phyloP scores from a whole-genome alignment of 768 basidiomycete genomes.

The Rhizopogon vinicolor region DNA sequence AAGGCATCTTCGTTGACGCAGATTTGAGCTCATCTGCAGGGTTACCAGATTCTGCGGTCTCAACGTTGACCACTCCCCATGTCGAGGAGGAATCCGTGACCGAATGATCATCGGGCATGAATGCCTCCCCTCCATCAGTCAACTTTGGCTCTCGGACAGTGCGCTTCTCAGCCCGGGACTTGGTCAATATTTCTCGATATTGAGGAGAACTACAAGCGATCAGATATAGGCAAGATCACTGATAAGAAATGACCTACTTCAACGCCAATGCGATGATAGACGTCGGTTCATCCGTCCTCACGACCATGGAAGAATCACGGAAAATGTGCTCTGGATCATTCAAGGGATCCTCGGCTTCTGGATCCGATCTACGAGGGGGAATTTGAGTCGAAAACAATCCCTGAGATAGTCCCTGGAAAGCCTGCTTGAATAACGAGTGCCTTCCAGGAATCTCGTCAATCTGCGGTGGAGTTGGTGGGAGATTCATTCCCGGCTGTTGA shows the following conservation, averaged over 20 bases:
- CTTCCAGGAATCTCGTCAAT: conserved; percentile 48
- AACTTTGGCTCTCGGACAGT: conserved; percentile 50
- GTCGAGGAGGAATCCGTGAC: conserved; percentile 81
- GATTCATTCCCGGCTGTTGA: conserved; percentile 30
- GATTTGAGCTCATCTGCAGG: conserved; percentile 74
- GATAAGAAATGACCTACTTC: conserved; percentile 48
- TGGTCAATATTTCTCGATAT: conserved; percentile 76
- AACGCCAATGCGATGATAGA: conserved; percentile 95
- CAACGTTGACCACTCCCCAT: conserved; percentile 90
- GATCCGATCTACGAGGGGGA: conserved; percentile 47
- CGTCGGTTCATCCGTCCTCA: conserved; percentile 94
- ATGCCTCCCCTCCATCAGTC: conserved; percentile 72
- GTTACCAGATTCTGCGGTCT: conserved; percentile 57
- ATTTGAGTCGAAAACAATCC: conserved; percentile 72
- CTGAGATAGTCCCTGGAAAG: conserved; percentile 38
- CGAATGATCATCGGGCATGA: conserved; percentile 90
- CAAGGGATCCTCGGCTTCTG: conserved; percentile 63
- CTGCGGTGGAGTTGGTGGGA: conserved; percentile 41
- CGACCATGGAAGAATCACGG: conserved; percentile 89
- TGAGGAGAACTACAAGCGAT: conserved; percentile 59
- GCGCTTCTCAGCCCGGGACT: conserved; percentile 74
- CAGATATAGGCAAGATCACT: neutral
- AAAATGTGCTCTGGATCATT: conserved; percentile 90
- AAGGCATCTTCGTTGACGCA: conserved; percentile 75
- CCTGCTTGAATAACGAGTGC: conserved; percentile 73